Percentiles rank a stretch among this genome's conserved stretches.
Evolutionary conservation across 2,329 filamentous ascomycete species (phyloP).

Genomic region (Penicillium sp.): DNA sequence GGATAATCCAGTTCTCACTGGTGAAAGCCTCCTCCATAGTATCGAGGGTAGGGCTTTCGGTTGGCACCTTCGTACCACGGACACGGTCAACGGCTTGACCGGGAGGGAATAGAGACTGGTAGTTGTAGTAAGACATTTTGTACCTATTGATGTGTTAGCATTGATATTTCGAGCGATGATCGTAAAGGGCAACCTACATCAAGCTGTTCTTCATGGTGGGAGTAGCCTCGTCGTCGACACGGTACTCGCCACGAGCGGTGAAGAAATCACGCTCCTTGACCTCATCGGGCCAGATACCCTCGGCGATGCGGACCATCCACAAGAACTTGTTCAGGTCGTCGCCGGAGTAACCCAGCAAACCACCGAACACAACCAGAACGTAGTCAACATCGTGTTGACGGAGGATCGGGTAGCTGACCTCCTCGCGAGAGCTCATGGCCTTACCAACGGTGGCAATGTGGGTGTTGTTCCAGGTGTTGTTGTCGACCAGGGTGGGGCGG

Average conservation of each 20-base stretch:
- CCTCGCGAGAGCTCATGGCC: constrained; percentile 95
- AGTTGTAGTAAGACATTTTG: constrained; percentile 99
- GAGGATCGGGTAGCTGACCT: constrained; percentile 98
- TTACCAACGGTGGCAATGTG: constrained; percentile 99
- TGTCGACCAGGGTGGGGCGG: constrained; percentile 93
- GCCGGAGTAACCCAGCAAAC: constrained; percentile 92
- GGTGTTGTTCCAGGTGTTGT: constrained; percentile 99
- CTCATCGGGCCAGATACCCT: constrained; percentile 99
- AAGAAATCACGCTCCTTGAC: constrained; percentile 97
- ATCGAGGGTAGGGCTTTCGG: constrained; percentile 79
- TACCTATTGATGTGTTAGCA: constrained; percentile 63
- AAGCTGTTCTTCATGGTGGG: constrained; percentile 99
- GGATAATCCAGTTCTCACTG: constrained; percentile 99
- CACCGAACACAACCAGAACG: constrained; percentile 95
- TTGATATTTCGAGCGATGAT: background rate
- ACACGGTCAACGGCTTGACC: constrained; percentile 91
- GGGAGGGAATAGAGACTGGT: constrained; percentile 82
- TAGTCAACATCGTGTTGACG: constrained; percentile 98
- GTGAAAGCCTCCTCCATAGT: constrained; percentile 96
- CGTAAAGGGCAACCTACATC: constrained; percentile 66
- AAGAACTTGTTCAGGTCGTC: constrained; percentile 99
- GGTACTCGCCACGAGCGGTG: constrained; percentile 89
- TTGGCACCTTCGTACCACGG: constrained; percentile 76
- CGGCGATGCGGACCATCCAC: constrained; percentile 99
- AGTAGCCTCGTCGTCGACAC: constrained; percentile 87